Conservation (phyloP, 345 rosid genomes). For the Kernera saxatilis region DNA sequence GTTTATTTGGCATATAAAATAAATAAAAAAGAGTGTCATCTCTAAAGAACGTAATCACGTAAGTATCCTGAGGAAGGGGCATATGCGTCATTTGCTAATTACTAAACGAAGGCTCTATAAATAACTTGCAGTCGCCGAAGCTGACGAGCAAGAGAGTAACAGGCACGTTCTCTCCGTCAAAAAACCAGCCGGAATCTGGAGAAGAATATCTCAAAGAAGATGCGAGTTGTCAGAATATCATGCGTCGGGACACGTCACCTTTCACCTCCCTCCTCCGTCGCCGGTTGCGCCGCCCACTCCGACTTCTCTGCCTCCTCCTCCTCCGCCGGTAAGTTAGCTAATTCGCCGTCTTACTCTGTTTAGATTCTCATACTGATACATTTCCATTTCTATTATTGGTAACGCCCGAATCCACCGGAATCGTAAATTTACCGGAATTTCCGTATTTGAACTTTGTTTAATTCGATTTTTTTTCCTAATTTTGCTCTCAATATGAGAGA, state of each 20-base stretch:
- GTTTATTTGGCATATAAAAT: not conserved
- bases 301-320: slow-evolving; percentile 46
- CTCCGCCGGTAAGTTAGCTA: slow-evolving; percentile 42
- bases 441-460: not conserved
- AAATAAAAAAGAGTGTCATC: too few species aligned
- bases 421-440: not conserved
- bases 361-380: not conserved
- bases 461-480: not conserved
- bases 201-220: not conserved
- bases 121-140: slow-evolving; percentile 5
- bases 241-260: slow-evolving; percentile 51
- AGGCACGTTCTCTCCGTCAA: not conserved
- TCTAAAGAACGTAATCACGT: too few species aligned
- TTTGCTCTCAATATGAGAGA: not conserved
- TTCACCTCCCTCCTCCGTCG: slow-evolving; percentile 42
- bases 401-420: not conserved
- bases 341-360: not conserved
- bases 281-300: slow-evolving; percentile 45
- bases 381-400: not conserved
- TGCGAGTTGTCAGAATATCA: slow-evolving; percentile 48
- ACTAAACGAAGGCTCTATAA: not conserved
- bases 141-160: slow-evolving; percentile 5
- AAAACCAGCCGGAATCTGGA: not conserved
- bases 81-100: slow-evolving; percentile 5
- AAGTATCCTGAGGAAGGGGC: not conserved